Evolutionary conservation across 2,329 filamentous ascomycete species (phyloP).

Genomic region (Monilinia aucupariae): DNA sequence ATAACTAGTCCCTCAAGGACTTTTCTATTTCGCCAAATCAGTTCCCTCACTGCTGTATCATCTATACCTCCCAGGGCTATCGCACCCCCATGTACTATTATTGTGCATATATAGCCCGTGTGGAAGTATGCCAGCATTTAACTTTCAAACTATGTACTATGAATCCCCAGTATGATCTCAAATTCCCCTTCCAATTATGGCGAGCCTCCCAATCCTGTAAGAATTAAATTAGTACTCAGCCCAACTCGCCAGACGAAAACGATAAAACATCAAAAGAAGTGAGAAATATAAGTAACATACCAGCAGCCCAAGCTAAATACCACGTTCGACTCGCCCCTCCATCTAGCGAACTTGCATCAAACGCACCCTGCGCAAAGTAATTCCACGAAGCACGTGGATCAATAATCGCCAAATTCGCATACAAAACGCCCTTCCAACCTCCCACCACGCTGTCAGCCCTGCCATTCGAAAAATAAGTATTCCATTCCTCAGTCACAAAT

Average conservation of each 20-base stretch:
- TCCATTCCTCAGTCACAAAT: conserved; percentile 82
- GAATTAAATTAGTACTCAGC: background rate
- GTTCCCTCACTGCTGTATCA: background rate
- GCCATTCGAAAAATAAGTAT: conserved; percentile 65
- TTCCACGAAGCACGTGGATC: conserved; percentile 64
- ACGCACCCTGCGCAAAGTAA: conserved; percentile 65
- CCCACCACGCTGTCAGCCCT: conserved; percentile 60
- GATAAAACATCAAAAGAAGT: background rate
- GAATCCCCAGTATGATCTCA: background rate
- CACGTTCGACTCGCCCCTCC: conserved; percentile 79
- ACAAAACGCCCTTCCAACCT: conserved; percentile 82
- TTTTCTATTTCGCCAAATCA: background rate
- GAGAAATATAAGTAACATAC: conserved; percentile 37
- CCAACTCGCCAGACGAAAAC: background rate
- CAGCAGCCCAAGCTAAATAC: conserved; percentile 76
- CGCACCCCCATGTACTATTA: background rate
- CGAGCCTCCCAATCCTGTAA: conserved; percentile 12
- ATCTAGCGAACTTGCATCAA: conserved; percentile 67
- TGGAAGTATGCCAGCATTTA: conserved; percentile 1
- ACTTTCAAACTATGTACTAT: background rate
- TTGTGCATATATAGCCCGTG: background rate
- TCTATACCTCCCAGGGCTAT: background rate
- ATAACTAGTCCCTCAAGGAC: background rate
- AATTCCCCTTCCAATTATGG: background rate
- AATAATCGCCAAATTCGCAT: conserved; percentile 73